phyloP scores from a whole-genome alignment of 441 rosid species.

The Populus trichocarpa region DNA sequence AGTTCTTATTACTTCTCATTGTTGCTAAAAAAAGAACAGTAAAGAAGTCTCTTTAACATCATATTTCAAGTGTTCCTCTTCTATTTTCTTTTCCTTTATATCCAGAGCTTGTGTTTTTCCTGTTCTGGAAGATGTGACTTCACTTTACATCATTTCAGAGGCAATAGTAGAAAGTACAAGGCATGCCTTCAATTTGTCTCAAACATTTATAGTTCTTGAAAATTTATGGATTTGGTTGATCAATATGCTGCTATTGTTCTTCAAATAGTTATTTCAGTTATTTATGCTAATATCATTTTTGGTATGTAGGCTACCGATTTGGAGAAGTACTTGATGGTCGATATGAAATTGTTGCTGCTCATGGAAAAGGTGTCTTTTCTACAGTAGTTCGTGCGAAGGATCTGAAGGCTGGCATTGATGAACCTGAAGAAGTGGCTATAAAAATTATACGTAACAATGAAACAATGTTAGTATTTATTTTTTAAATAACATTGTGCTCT shows the following conservation, averaged over 20 bases:
- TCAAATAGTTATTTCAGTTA: conserved; percentile 1
- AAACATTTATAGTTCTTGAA: neutral
- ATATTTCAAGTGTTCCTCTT: neutral
- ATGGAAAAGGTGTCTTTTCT: conserved; percentile 98
- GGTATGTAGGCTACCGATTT: conserved; percentile 70
- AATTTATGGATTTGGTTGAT: neutral
- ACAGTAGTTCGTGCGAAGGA: conserved; percentile 94
- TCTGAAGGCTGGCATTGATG: conserved; percentile 64
- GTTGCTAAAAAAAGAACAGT: neutral
- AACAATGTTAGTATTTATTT: conserved; percentile 60
- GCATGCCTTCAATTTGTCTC: neutral
- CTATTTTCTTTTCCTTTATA: neutral
- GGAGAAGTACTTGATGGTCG: conserved; percentile 96
- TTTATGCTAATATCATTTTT: neutral
- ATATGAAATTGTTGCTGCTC: conserved; percentile 92
- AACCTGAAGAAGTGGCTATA: conserved; percentile 89
- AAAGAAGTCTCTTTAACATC: neutral
- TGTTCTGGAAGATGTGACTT: neutral
- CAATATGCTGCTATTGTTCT: neutral
- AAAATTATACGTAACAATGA: conserved; percentile 95
- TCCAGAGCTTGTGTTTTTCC: neutral
- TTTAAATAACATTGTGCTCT: neutral
- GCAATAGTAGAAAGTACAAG: neutral
- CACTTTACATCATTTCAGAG: neutral
- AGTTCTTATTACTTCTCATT: too few species aligned